Evolutionary conservation across 2,329 filamentous ascomycete species (phyloP), one percentile per base, ranked within the genome.

Genomic region (Blastomyces emzantsi): DNA sequence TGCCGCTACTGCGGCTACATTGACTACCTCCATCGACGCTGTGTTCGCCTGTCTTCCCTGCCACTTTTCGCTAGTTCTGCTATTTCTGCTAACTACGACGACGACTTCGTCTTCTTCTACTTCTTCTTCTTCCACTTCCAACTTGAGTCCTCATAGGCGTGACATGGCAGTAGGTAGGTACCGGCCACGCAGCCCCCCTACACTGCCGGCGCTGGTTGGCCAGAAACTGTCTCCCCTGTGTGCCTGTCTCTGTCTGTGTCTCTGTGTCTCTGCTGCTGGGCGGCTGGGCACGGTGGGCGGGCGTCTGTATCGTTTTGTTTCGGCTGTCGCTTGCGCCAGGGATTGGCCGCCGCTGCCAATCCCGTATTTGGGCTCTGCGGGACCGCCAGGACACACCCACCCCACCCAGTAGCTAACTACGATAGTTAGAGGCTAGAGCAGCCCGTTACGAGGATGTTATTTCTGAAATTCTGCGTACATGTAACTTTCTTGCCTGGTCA

Each of bases 231-330:
- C 4, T 15, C 17, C 6, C 8, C 2, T 7, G 3, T 33, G 30
- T 33, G 3, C 6, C 0, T 36, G 33, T 36, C 33, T 36, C 7
- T 39, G 9, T 39, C 36, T 39, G 9, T 39, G 9, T 9, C 36
- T 30, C 28, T 39, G 33, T 36, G 8, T n/a, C 33, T 22, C 41
- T 51, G 57, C 39, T 28, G 33, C 43, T 22, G 66, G 62, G 66
- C 66, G 66, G 66, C 65, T 67, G 66, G 64, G 66, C 65, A 63
- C 62, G 57, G 60, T 11, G 17, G 61, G 47, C 57, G 49, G 58
- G 62, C 62, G 62, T 54, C 64, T 65, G 64, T 65, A 65, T 66
- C 62, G 64, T 65, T 64, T 62, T 60, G 64, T 66, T 66, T 66
- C 65, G 65, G 63, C 65, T 66, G 65, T 66, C 64, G 65, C 64